Evolutionary conservation across 2,329 filamentous ascomycete genomes (phyloP).

Genomic region (Colletotrichum tabaci): DNA sequence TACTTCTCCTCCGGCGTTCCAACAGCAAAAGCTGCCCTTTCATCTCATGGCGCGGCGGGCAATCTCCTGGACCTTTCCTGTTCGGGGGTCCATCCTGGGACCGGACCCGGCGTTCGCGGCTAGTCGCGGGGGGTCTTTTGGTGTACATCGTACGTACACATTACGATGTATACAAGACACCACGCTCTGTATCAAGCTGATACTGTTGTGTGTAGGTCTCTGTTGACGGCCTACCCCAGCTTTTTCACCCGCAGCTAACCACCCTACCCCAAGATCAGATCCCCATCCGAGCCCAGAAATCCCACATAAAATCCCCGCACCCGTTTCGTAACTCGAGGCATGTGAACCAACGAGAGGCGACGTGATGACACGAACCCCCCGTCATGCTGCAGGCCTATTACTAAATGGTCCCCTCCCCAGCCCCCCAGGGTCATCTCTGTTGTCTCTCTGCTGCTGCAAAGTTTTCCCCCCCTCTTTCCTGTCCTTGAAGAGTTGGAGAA

Average conservation of each 20-base stretch:
- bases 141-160: neutral
- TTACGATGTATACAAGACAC: neutral
- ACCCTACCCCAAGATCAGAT: conserved; percentile 29
- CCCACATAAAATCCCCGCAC: conserved; percentile 1
- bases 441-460: neutral
- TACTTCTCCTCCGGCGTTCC: neutral
- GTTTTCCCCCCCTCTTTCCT: neutral
- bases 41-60: neutral
- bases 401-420: neutral
- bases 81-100: neutral
- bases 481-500: conserved; percentile 2
- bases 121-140: conserved; percentile 10
- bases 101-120: neutral
- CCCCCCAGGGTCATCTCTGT: neutral
- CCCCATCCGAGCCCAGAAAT: conserved; percentile 2
- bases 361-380: conserved; percentile 16
- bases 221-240: conserved; percentile 4
- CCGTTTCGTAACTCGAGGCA: conserved; percentile 29
- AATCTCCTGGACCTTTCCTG: conserved; percentile 1
- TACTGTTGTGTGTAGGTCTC: too few species aligned
- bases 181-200: too few species aligned
- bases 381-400: neutral
- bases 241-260: conserved; percentile 19
- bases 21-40: neutral
- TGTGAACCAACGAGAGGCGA: conserved; percentile 37